phyloP scores from a whole-genome alignment of 352 stramenopile species.

The Discostella stelligera region DNA sequence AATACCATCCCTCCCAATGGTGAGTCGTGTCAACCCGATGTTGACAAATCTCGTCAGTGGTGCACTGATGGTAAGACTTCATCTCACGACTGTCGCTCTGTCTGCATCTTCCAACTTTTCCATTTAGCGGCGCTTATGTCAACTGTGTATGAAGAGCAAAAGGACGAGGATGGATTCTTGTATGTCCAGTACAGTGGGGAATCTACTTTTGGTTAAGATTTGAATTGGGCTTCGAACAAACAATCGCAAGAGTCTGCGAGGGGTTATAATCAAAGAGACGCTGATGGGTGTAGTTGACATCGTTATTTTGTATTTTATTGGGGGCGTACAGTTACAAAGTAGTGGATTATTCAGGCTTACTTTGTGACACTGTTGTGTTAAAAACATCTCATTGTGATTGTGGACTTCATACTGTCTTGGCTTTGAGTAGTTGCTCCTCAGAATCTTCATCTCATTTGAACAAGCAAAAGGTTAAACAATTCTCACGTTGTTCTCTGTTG shows the following conservation, averaged over 20 bases:
- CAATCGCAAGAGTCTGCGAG: not conserved
- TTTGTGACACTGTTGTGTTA: too few relatives aligned
- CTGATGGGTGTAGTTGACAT: not conserved
- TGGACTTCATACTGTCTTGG: too few relatives aligned
- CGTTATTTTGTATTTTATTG: not conserved
- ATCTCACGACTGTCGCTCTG: slow-evolving; percentile 7
- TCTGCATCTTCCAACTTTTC: slow-evolving; percentile 25
- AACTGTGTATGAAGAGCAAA: slow-evolving; percentile 99
- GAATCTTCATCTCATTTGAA: too few relatives aligned
- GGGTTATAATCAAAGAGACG: not conserved
- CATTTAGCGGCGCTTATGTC: slow-evolving; percentile 91
- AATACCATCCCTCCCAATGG: slow-evolving; percentile 95
- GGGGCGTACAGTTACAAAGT: too few relatives aligned
- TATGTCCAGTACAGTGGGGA: slow-evolving; percentile 99
- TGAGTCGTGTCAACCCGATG: too few relatives aligned
- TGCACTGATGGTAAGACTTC: not conserved
- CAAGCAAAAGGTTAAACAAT: too few relatives aligned
- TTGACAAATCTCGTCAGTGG: not conserved
- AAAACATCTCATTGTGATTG: too few relatives aligned
- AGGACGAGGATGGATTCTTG: slow-evolving; percentile 97
- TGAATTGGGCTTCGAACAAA: not conserved
- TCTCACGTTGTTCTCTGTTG: too few relatives aligned
- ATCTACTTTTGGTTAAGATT: slow-evolving; percentile 93
- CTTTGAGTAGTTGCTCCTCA: too few relatives aligned
- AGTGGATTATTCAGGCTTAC: too few relatives aligned